Base-by-base conservation (phyloP, 352 stramenopile genomes). In the Phytopythium boreale region DNA sequence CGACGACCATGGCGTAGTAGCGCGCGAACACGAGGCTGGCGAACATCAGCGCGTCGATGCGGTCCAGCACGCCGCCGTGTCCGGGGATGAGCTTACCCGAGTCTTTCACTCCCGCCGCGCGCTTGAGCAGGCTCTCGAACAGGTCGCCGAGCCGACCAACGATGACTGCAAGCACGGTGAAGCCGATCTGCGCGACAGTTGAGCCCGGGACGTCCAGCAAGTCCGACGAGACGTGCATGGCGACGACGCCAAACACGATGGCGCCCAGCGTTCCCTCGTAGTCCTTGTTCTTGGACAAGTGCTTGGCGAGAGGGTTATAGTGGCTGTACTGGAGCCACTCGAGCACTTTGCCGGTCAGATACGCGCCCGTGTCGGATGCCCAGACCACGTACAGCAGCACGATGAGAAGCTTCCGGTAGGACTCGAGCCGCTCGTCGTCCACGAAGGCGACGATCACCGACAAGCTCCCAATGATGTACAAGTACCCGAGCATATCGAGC, bases 1-100 rank as follows among this genome's bases (percentile, higher is more conserved):
- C 69, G 14, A 84, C 74, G 51, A 80, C 75, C 31, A 75, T 74
- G 20, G 76, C 74, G 50, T 87, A 88, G 71, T 90, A 90, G 5
- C 79, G 62, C 12, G 77, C 71, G 36, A 92, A 92, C 26, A 92
- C 80, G 8, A 90, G 63, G 31, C 74, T 80, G 1, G 83, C 76
- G 63, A 98, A 98, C 63, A 99, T 95, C 59, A 98, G 95, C 50
- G 92, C 97, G 66, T 99, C 96, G 24, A 98, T 93, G 47, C 96
- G 88, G 68, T 99, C 96, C 46, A 99, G 82, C 51, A 98, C 88
- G 36, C 96, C 96, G 37, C 96, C 96, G 69, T 98, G 96, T 63
- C 97, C 96, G 19, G 96, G 96, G 69, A 99, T 97, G 27, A 99
- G 74, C 65, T 93, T 90, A 6, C 96, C 96, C 60, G 96, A 98